Evolutionary conservation across 306 rosid genomes (phyloP).

Genomic region (Canavalia gladiata): DNA sequence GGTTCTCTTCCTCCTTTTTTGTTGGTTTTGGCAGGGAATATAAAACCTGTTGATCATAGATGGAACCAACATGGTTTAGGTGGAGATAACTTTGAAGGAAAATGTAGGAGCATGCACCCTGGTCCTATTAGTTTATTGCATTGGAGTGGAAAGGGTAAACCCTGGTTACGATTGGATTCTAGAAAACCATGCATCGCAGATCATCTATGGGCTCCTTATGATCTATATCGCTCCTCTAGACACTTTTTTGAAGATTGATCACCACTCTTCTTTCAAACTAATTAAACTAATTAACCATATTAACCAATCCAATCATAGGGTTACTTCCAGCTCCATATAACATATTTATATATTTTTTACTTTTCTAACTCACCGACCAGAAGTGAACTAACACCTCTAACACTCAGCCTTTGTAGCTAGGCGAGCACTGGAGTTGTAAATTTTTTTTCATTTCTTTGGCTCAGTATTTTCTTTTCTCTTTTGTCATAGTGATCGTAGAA

Average conservation of each 20-base stretch:
- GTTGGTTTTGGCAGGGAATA: constrained; percentile 76
- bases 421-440: constrained; percentile 38
- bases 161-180: constrained; percentile 79
- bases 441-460: constrained; percentile 24
- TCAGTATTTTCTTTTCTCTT: not conserved
- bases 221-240: constrained; percentile 66
- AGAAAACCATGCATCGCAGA: constrained; percentile 68
- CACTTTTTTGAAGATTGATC: constrained; percentile 63
- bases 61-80: constrained; percentile 89
- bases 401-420: not conserved
- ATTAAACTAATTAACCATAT: no score
- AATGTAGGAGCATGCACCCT: constrained; percentile 69
- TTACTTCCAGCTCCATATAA: no score
- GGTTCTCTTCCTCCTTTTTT: constrained; percentile 78
- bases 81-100: constrained; percentile 77
- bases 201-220: constrained; percentile 74
- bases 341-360: not conserved
- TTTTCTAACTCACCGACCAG: not conserved
- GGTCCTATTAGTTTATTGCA: constrained; percentile 77
- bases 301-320: no score
- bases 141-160: constrained; percentile 88
- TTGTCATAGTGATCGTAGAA: not conserved
- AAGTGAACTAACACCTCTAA: constrained; percentile 30
- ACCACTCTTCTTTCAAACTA: no score
- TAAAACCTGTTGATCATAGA: constrained; percentile 69